phyloP scores from a whole-genome alignment of 1,284 basidiomycete genomes.

The Ceratobasidium papillatum region DNA sequence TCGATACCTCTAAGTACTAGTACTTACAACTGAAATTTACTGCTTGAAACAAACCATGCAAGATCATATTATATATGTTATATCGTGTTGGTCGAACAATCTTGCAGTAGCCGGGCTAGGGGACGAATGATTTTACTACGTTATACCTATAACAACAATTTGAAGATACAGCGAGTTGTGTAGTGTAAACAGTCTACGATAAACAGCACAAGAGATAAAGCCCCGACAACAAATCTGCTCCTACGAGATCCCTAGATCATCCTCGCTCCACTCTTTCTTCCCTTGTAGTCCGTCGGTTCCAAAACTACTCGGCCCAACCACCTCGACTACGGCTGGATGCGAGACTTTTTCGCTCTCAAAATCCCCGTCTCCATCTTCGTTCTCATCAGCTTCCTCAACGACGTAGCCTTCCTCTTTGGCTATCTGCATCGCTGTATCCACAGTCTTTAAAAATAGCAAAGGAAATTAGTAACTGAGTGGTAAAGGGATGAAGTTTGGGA shows the following conservation, averaged over 20 bases:
- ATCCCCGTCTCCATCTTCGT: conserved; percentile 5
- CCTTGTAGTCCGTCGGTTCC: conserved; percentile 5
- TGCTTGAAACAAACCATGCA: too few relatives aligned
- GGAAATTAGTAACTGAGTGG: not conserved
- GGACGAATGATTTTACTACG: too few relatives aligned
- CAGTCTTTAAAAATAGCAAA: not conserved
- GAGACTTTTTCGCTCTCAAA: not conserved
- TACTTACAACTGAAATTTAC: too few relatives aligned
- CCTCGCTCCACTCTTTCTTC: conserved; percentile 21
- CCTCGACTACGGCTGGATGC: not conserved
- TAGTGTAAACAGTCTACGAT: not conserved
- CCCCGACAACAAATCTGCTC: too few relatives aligned
- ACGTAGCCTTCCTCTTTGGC: conserved; percentile 26
- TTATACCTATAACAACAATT: not conserved
- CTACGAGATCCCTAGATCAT: conserved; percentile 1
- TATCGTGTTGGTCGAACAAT: too few relatives aligned
- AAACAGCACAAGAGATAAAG: not conserved
- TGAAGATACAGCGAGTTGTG: not conserved
- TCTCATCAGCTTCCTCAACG: conserved; percentile 29
- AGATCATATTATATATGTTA: too few relatives aligned
- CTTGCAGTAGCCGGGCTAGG: too few relatives aligned
- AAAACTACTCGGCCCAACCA: conserved; percentile 27
- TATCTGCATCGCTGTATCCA: conserved; percentile 27
- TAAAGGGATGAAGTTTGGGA: not conserved
- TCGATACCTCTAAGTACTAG: too few relatives aligned